phyloP scores from a whole-genome alignment of 108 stramenopile species.

The Seminavis robusta region DNA sequence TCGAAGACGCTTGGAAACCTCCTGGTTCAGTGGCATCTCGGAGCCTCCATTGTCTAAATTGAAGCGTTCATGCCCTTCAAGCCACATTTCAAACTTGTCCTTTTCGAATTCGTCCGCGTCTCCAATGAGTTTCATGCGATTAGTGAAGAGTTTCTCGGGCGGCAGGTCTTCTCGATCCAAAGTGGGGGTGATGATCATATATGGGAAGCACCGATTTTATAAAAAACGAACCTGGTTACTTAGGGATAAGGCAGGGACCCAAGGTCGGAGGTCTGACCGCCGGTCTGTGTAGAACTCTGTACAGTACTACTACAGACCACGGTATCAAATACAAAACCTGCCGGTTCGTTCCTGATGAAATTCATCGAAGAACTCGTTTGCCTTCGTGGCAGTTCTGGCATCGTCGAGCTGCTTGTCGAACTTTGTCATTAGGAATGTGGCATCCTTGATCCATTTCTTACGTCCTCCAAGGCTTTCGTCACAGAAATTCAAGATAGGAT shows the following conservation, averaged over 20 bases:
- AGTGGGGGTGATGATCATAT: constrained; percentile 69
- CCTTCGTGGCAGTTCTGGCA: constrained; percentile 56
- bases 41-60: constrained; percentile 30
- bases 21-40: constrained; percentile 22
- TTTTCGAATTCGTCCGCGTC: constrained; percentile 36
- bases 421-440: constrained; percentile 76
- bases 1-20: constrained; percentile 35
- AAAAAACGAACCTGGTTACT: too few species aligned
- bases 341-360: too few species aligned
- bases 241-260: too few species aligned
- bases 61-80: constrained; percentile 29
- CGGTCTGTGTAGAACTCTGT: too few species aligned
- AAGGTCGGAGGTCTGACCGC: too few species aligned
- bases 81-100: constrained; percentile 47
- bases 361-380: constrained; percentile 68
- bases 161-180: constrained; percentile 55
- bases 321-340: too few species aligned
- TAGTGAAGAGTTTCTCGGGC: constrained; percentile 35
- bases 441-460: constrained; percentile 48
- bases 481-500: constrained; percentile 66
- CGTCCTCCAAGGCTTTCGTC: constrained; percentile 56
- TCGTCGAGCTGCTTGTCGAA: constrained; percentile 74
- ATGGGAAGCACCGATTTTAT: constrained; percentile 45
- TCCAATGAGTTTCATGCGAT: constrained; percentile 41
- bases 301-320: too few species aligned